Evolutionary conservation across 2,329 filamentous ascomycete species (phyloP).

Genomic region (Aspergillus fumigatus): DNA sequence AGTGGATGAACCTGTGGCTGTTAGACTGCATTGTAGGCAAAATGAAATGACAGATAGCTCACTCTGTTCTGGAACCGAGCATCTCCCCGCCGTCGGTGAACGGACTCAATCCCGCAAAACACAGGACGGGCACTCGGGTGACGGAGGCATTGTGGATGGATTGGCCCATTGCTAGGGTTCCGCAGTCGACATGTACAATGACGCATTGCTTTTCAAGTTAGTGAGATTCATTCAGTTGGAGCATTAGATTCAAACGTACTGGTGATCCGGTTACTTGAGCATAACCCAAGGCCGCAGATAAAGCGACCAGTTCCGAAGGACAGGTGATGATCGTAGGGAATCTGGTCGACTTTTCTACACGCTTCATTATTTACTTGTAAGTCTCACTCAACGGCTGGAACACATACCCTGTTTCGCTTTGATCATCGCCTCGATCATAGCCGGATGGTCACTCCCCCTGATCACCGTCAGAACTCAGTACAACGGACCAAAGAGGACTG

Average conservation of each 20-base stretch:
- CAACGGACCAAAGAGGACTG: neutral
- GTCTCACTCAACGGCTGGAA: neutral
- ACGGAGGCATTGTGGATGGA: conserved; percentile 72
- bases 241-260: neutral
- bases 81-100: conserved; percentile 71
- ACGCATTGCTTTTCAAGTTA: conserved; percentile 46
- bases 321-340: conserved; percentile 72
- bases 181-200: conserved; percentile 73
- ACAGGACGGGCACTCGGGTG: conserved; percentile 65
- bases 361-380: no score
- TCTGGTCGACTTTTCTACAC: conserved; percentile 48
- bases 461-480: neutral
- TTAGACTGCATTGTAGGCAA: neutral
- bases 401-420: conserved; percentile 54
- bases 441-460: conserved; percentile 50
- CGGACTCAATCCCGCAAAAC: conserved; percentile 71
- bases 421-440: conserved; percentile 72
- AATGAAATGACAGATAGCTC: neutral
- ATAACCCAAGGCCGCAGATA: conserved; percentile 76
- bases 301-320: conserved; percentile 75
- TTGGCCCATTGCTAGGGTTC: conserved; percentile 70
- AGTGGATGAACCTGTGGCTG: conserved; percentile 60
- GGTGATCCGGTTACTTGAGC: conserved; percentile 64
- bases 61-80: conserved; percentile 65
- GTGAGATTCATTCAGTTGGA: neutral